Conservation (phyloP, 164 flowering plant species). For the Cinnamomum chago region DNA sequence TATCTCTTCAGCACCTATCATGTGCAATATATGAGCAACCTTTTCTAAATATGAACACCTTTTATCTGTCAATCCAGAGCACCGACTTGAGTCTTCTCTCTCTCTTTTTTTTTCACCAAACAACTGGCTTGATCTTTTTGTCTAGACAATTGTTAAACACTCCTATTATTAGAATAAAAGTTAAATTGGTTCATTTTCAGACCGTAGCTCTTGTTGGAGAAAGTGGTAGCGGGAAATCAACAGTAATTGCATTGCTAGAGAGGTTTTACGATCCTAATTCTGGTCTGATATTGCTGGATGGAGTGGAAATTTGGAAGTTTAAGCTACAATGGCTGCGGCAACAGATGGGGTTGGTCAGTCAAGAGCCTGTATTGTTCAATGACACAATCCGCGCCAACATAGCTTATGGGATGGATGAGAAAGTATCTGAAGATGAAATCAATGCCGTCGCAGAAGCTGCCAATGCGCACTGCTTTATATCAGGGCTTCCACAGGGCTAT, state of each 20-base stretch:
- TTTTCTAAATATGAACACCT: background rate
- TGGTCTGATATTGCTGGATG: constrained; percentile 43
- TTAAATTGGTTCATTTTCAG: constrained; percentile 18
- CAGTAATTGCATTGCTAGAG: constrained; percentile 56
- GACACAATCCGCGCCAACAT: constrained; percentile 61
- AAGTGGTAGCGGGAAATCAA: constrained; percentile 77
- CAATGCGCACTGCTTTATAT: constrained; percentile 69
- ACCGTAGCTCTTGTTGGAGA: constrained; percentile 75
- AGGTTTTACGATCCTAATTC: constrained; percentile 72
- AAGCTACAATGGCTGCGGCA: constrained; percentile 62
- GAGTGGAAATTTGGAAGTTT: constrained; percentile 34
- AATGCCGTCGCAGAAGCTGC: constrained; percentile 51
- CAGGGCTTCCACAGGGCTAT: constrained; percentile 56
- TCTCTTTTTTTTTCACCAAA: background rate
- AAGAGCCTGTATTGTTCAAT: constrained; percentile 68
- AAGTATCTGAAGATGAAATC: constrained; percentile 52
- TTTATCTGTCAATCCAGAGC: background rate
- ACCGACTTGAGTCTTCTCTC: background rate
- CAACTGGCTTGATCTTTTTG: background rate
- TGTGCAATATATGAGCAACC: background rate
- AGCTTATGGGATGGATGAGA: constrained; percentile 53
- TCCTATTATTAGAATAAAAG: background rate
- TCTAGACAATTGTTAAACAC: constrained; percentile 1
- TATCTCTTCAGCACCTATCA: background rate
- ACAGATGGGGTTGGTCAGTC: constrained; percentile 68